Base-by-base conservation (phyloP, 2,329 filamentous ascomycete genomes). In the Coniochaeta hoffmannii region DNA sequence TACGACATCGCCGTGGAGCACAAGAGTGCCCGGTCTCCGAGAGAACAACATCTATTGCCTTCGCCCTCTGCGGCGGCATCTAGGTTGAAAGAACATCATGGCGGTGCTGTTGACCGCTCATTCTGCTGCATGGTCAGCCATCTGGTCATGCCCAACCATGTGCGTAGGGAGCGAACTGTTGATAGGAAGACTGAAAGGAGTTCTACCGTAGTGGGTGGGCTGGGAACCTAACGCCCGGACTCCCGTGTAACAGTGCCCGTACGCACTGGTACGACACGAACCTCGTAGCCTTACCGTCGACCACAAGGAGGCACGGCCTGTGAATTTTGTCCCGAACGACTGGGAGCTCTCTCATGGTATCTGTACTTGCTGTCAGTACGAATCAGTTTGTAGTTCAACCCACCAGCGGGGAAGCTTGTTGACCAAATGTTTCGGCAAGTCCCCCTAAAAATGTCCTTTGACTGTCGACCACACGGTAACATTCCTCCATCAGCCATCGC, bases 21-120 rank as follows among this genome's bases (percentile, higher is more conserved):
- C n/a, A n/a, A n/a, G n/a, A n/a, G 6, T 41, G 36, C 36, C 3
- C 36, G n/a, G 12, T 15, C n/a, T n/a, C 10, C n/a, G 22, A 41
- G 17, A 36, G 34, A 17, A 36, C 17, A 5, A 41, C 11, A 41
- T 11, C 15, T 41, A 9, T 19, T 41, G 36, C 36, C 12, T 41
- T 6, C 7, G 10, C 17, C 17, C 2, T 8, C 6, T 7, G 4
- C 12, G 8, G 2, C 6, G 26, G 17, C 38, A 28, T 6, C 14
- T 6, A 19, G n/a, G 7, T 46, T 22, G 11, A 26, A 8, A 28
- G 22, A 28, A 24, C 19, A 15, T 6, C 22, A 46, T 28, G 41
- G 41, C 41, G 15, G 41, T 46, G 41, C 41, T 46, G 41, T 28
- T 46, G 41, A 46, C 41, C 41, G 41, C 41, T 46, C 41, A 46